phyloP scores from a whole-genome alignment of 805 yeast species.

The Torulaspora microellipsoides region DNA sequence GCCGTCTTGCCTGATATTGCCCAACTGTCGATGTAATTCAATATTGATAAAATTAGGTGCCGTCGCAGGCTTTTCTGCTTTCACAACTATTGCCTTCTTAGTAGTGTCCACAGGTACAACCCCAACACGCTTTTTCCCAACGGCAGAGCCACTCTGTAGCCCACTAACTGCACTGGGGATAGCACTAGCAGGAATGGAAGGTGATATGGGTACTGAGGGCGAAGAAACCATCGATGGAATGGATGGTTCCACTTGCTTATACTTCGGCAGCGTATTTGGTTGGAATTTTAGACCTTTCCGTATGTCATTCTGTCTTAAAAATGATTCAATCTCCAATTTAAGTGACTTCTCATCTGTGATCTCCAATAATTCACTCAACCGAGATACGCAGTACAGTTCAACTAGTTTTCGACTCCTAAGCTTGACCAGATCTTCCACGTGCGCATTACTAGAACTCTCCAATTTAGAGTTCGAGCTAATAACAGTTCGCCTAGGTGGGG shows the following conservation, averaged over 20 bases:
- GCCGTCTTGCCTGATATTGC: no score
- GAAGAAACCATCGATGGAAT: neutral
- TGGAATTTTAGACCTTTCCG: conserved; percentile 44
- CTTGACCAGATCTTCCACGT: conserved; percentile 38
- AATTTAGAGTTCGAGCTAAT: conserved; percentile 3
- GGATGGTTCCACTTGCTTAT: conserved; percentile 7
- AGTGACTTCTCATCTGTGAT: conserved; percentile 40
- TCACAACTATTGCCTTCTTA: no score
- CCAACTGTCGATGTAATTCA: no score
- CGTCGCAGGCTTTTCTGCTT: no score
- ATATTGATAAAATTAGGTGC: no score
- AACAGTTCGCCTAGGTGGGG: conserved; percentile 13
- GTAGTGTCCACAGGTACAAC: no score
- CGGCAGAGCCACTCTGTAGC: neutral
- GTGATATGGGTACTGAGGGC: neutral
- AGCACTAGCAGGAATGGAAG: neutral
- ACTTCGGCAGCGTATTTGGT: conserved; percentile 26
- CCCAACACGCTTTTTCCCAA: no score
- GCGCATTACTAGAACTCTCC: conserved; percentile 6
- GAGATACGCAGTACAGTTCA: conserved; percentile 56
- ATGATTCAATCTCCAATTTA: conserved; percentile 40
- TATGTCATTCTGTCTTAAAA: conserved; percentile 50
- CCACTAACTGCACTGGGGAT: neutral
- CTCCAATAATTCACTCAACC: conserved; percentile 42
- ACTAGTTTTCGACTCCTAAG: conserved; percentile 54